Base-by-base conservation (phyloP, 805 yeast species). In the Wickerhamomyces sydowiorum region DNA sequence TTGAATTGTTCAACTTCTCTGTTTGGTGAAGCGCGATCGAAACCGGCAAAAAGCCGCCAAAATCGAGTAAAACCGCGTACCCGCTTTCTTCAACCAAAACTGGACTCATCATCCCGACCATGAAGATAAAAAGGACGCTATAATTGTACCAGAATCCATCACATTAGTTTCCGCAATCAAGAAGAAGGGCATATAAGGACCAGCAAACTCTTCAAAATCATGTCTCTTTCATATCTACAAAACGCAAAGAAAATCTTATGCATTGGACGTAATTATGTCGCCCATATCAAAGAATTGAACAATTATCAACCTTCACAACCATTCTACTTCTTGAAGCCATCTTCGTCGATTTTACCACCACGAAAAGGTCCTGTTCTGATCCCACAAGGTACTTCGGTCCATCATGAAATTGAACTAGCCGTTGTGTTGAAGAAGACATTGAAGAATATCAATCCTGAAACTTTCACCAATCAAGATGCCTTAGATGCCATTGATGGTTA, bases 191-290 rank as follows among this genome's bases (percentile, higher is more conserved):
- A n/a, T n/a, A n/a, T n/a, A n/a, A n/a, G n/a, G n/a, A n/a, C n/a
- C n/a, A n/a, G n/a, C n/a, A n/a, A n/a, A n/a, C n/a, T n/a, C n/a
- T n/a, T n/a, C n/a, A n/a, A n/a, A n/a, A 31, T 14, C 5, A 43
- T 48, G 49, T 46, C 58, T 6, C 42, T 50, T 38, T 60, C 66
- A 24, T 85, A 82, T 59, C 66, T 81, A 33, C 78, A 75, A 43
- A 56, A 66, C 17, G 89, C 87, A 2, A 73, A 82, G 29, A 93
- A 93, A 66, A 77, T 91, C 56, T 75, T 93, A 15, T 93, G 99
- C 64, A 91, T 93, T 51, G 99, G 99, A 36, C 82, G 99, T 54
- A 93, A 93, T 65, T 93, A 89, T 60, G 95, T 88, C n/a, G 97
- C 96, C 18, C 99, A 93, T 56, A 86, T 89, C 59, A 76, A 83